Evolutionary conservation across 2,329 filamentous ascomycete genomes (phyloP), one percentile per base, ranked within the genome.

Genomic region (Clonostachys rosea): DNA sequence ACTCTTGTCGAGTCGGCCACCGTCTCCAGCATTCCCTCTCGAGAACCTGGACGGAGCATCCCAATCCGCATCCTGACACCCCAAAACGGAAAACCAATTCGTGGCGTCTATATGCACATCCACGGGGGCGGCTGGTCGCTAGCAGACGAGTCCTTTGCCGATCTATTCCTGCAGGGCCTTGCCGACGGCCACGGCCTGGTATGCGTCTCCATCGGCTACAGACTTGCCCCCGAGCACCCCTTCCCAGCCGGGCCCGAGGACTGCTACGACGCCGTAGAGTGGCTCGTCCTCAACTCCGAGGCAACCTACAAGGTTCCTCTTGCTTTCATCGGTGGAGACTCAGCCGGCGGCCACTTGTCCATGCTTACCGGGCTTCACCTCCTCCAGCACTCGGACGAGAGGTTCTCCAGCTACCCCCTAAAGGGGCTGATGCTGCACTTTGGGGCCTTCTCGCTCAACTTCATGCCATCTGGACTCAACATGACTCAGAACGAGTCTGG

Each of bases 101-200:
- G 13, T 5, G 43, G 43, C 8, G 43, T 45, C 17, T 45, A 24
- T n/a, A 40, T 45, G 43, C 34, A 45, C 43, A 45, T 45, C 17
- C 43, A 45, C 36, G 43, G 43, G 6, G 43, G 43, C 18, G 43
- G 43, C 6, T 45, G 34, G 34, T 35, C 40, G 8, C 17, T 45
- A 12, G n/a, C 12, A 10, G 43, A 45, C 34, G 35, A 45, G 34
- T 18, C 20, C 35, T 39, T 18, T 8, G 35, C 24, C 14, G 47
- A 49, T 34, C 16, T 20, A 16, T 42, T 17, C 39, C 68, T 95
- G 51, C 77, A 87, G 55, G 64, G 68, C 11, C 74, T 78, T 17
- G 89, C 79, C 16, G 82, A 78, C 68, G 79, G 77, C 56, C 83
- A 81, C 34, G 86, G 86, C 16, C 72, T 95, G 42, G 72, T 74